phyloP scores from a whole-genome alignment of 1,284 basidiomycete genomes.

The Ganoderma lucidum region DNA sequence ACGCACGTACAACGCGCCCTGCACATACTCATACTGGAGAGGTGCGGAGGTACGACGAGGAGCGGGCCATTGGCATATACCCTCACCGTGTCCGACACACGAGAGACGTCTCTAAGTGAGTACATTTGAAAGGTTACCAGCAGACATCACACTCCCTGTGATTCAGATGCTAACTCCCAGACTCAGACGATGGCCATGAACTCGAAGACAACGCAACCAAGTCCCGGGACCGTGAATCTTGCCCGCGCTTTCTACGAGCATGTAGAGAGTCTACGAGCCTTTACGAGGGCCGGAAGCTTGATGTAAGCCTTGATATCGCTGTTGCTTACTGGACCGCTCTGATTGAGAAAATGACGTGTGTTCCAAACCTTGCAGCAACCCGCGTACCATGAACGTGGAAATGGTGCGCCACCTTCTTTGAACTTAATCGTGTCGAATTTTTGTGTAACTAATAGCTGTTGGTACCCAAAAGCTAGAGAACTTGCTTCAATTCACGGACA shows the following conservation, averaged over 20 bases:
- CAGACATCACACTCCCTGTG: neutral
- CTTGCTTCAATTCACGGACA: neutral
- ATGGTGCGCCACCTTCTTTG: neutral
- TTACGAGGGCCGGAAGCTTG: neutral
- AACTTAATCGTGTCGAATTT: neutral
- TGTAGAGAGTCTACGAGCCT: neutral
- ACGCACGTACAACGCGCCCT: too few relatives aligned
- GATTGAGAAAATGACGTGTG: neutral
- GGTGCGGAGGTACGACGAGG: too few relatives aligned
- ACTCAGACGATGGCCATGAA: neutral
- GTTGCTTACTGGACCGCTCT: neutral
- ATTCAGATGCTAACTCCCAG: neutral
- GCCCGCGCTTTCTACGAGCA: slow-evolving; percentile 7
- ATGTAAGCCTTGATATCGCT: neutral
- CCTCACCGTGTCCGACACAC: neutral
- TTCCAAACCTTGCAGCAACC: neutral
- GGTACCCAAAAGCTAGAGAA: neutral
- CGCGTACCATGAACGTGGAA: neutral
- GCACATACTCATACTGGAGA: too few relatives aligned
- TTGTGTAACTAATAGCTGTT: neutral
- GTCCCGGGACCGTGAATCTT: neutral
- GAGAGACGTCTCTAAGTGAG: neutral
- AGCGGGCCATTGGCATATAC: neutral
- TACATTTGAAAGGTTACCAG: neutral
- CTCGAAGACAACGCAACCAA: neutral